Evolutionary conservation across 2,329 filamentous ascomycete genomes (phyloP), one percentile per base, ranked within the genome.

Genomic region (Calcarisporium arbuscula): DNA sequence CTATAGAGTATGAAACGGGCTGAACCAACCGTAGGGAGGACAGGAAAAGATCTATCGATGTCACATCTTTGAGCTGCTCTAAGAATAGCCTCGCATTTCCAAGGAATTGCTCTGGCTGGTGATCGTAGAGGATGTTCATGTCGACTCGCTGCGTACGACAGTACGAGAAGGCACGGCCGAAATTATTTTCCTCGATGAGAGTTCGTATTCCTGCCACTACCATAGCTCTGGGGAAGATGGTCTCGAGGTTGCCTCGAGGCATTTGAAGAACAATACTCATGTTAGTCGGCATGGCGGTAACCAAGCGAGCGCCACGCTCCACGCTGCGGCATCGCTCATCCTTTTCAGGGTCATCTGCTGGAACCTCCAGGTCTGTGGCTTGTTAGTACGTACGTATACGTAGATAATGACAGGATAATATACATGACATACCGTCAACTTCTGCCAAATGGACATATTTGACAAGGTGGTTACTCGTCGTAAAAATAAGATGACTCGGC

Each of bases 101-200:
- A 55, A 95, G 71, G 54, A 98, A 95, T 46, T 94, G 85, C 23
- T 80, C 71, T 0, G 90, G 87, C n/a, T 80, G 79, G 60, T 96
- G 86, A 52, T 98, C 92, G 52, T 94, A 90, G 3, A 98, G 67
- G 41, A 98, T 90, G 52, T 98, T 98, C 83, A 96, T 89, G 52
- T 98, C 92, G 1, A 98, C 92, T 47, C 94, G 78, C 56, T 98
- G 94, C 16, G 81, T 90, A 32, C 92, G 80, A 55, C 92, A 96
- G 42, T 87, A 82, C 16, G 84, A 67, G 54, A 95, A 98, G 1
- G 92, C 92, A 33, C 76, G 77, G 31, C 74, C 77, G 52, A 95
- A 98, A 49, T 92, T 78, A 55, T 84, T 85, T 20, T 74, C 68
- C 35, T 88, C 82, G 33, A 98, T 85, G 33, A 84, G 77, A 32